These are phyloP conservation scores for Metschnikowia picachoensis DNA, from an alignment of 805 yeast genomes.

Conservation along the genomic window DNA sequence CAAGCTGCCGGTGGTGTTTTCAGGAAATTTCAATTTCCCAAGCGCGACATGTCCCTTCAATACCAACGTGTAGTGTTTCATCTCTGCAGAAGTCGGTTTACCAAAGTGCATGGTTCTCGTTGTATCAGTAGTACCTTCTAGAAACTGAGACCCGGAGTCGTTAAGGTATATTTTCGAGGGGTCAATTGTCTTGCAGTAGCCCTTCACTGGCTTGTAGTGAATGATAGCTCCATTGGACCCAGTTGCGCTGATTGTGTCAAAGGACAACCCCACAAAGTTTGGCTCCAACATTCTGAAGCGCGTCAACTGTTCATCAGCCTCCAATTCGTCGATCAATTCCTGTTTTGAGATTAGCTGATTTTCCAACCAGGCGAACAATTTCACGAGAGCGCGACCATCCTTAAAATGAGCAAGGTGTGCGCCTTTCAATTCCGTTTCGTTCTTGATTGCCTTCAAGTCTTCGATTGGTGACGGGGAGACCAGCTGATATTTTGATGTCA, in stretches of 20 bases:
- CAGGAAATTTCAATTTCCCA: constrained; percentile 49
- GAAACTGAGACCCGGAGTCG: constrained; percentile 59
- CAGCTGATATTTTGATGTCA: constrained; percentile 29
- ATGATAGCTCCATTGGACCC: constrained; percentile 77
- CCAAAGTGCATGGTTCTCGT: constrained; percentile 59
- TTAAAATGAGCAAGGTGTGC: constrained; percentile 51
- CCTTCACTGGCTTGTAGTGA: constrained; percentile 60
- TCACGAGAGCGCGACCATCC: constrained; percentile 54
- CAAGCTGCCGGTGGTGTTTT: constrained; percentile 49
- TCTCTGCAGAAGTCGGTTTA: constrained; percentile 44
- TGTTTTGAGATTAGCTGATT: constrained; percentile 41
- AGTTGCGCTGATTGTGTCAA: constrained; percentile 69
- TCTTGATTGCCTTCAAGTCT: constrained; percentile 51
- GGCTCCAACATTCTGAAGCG: constrained; percentile 38
- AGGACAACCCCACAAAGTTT: constrained; percentile 60
- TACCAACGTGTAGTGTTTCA: constrained; percentile 51
- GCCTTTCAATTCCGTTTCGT: constrained; percentile 45
- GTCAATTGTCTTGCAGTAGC: constrained; percentile 44
- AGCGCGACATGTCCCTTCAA: constrained; percentile 55
- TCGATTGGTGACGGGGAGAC: constrained; percentile 40
- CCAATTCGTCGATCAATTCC: constrained; percentile 51
- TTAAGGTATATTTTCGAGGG: constrained; percentile 51
- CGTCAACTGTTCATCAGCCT: constrained; percentile 50
- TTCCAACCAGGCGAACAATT: constrained; percentile 58
- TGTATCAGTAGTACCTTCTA: constrained; percentile 63